Percentiles rank a stretch among this genome's conserved stretches.
Evolutionary conservation across 345 rosid species (phyloP).

Genomic region (Hibiscus trionum): DNA sequence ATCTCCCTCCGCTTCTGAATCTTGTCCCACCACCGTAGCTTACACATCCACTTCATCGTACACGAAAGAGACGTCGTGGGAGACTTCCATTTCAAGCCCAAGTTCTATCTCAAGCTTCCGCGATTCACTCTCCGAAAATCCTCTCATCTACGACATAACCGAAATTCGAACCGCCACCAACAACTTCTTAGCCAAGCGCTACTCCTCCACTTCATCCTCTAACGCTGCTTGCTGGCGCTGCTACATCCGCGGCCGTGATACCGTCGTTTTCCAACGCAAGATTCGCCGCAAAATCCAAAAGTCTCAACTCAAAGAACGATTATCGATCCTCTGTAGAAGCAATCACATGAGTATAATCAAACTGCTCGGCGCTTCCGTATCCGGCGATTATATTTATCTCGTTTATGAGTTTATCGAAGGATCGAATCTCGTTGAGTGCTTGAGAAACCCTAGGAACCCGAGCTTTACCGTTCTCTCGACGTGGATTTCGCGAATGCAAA

Average conservation of each 20-base stretch:
- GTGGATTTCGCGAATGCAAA: constrained; percentile 80
- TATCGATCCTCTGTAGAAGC: constrained; percentile 59
- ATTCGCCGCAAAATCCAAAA: constrained; percentile 42
- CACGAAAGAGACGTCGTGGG: constrained; percentile 2
- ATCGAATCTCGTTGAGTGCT: constrained; percentile 53
- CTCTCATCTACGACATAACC: constrained; percentile 64
- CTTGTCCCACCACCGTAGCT: not conserved
- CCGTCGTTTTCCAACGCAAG: constrained; percentile 64
- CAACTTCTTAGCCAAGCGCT: constrained; percentile 65
- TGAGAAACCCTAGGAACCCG: constrained; percentile 55
- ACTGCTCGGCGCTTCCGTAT: constrained; percentile 62
- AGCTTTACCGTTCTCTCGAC: constrained; percentile 58
- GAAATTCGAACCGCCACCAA: constrained; percentile 85
- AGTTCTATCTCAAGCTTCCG: constrained; percentile 69
- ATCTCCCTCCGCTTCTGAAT: constrained; percentile 12
- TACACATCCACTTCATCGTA: not conserved
- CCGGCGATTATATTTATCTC: constrained; percentile 61
- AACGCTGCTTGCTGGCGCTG: constrained; percentile 77
- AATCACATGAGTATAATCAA: constrained; percentile 60
- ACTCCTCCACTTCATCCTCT: constrained; percentile 50
- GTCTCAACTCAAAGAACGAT: constrained; percentile 35
- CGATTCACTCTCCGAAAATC: constrained; percentile 50
- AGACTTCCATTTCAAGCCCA: constrained; percentile 25
- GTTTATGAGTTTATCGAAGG: constrained; percentile 68
- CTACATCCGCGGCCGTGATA: constrained; percentile 46